Conservation (phyloP, 257 asterid species). For the Solanum etuberosum region DNA sequence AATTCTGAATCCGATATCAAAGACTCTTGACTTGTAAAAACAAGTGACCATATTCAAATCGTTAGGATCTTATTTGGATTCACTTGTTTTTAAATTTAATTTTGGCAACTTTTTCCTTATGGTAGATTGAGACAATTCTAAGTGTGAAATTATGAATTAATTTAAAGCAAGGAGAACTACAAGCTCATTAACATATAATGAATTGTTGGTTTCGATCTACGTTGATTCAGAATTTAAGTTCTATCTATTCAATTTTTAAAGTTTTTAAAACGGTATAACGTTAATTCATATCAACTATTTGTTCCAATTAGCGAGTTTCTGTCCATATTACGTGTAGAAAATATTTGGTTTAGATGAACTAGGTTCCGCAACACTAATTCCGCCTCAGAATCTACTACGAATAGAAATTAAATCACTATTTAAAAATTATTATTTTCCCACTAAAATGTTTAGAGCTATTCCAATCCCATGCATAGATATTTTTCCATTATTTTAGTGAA, state of each 20-base stretch:
- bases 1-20: not conserved
- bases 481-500: not conserved
- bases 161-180: not conserved
- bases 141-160: not conserved
- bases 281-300: not conserved
- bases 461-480: not conserved
- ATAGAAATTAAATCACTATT: not conserved
- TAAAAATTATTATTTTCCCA: not conserved
- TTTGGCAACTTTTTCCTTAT: not conserved
- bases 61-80: not conserved
- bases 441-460: not conserved
- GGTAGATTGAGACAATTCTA: not conserved
- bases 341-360: not conserved
- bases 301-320: not conserved
- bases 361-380: not conserved
- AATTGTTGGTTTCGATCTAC: not conserved
- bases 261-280: not conserved
- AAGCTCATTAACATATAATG: not conserved
- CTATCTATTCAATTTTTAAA: not conserved
- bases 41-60: too few relatives aligned
- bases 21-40: not conserved
- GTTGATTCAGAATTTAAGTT: not conserved
- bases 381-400: not conserved
- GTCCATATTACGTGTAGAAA: not conserved
- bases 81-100: not conserved